These are phyloP conservation scores for Candida coleopterorum DNA, from an alignment of 805 yeast genomes.

Conservation along the genomic window DNA sequence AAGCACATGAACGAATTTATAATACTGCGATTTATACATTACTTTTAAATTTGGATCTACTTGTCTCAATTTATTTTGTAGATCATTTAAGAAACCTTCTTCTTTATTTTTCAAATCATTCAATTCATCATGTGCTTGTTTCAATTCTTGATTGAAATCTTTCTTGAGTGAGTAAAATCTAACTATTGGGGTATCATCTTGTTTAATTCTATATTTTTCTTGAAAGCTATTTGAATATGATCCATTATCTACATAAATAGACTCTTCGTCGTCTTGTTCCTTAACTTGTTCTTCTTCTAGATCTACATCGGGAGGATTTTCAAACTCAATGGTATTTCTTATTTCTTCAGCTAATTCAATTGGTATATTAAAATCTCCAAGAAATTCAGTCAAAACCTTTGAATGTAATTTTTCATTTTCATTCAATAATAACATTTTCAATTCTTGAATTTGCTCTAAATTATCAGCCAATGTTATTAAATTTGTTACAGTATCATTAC, in stretches of 20 bases:
- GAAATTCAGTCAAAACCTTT: constrained; percentile 17
- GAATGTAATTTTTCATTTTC: constrained; percentile 17
- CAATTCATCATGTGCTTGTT: constrained; percentile 29
- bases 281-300: constrained; percentile 2
- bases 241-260: constrained; percentile 11
- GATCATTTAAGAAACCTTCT: constrained; percentile 15
- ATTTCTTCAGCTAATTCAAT: constrained; percentile 39
- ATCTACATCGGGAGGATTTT: constrained; percentile 7
- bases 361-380: constrained; percentile 34
- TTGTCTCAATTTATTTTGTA: constrained; percentile 15
- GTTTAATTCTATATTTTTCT: constrained; percentile 16
- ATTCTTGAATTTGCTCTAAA: constrained; percentile 18
- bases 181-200: constrained; percentile 5
- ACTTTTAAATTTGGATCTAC: constrained; percentile 29
- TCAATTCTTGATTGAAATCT: constrained; percentile 27
- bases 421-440: constrained; percentile 14
- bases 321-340: constrained; percentile 30
- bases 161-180: constrained; percentile 27
- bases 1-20: constrained; percentile 39
- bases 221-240: constrained; percentile 16
- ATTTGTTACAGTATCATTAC: constrained; percentile 29
- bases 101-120: constrained; percentile 23
- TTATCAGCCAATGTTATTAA: constrained; percentile 30
- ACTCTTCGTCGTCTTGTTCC: constrained; percentile 1
- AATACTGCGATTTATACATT: constrained; percentile 23